phyloP scores from a whole-genome alignment of 371 early-diverging fungal genomes.

The Chytridium lagenaria region DNA sequence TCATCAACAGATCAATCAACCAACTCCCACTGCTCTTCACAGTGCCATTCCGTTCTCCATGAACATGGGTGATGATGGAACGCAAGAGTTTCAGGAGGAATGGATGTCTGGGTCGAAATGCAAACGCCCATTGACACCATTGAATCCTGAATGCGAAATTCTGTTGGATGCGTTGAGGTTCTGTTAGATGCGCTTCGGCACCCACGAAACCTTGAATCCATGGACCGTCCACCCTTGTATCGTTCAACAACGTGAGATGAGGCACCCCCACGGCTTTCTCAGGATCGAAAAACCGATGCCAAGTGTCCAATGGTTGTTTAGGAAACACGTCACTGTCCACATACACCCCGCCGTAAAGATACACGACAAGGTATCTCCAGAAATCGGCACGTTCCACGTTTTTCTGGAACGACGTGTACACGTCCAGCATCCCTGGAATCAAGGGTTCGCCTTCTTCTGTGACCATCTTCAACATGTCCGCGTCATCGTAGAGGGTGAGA shows the following conservation, averaged over 20 bases:
- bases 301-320: not conserved
- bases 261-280: not conserved
- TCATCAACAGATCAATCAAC: not conserved
- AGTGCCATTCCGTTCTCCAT: not conserved
- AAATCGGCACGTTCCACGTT: slow-evolving; percentile 15
- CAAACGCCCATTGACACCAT: slow-evolving; percentile 17
- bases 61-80: not conserved
- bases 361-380: slow-evolving; percentile 15
- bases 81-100: not conserved
- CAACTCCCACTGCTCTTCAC: not conserved
- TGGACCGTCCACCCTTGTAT: not conserved
- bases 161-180: not conserved
- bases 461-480: slow-evolving; percentile 4
- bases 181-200: slow-evolving; percentile 5
- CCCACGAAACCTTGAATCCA: slow-evolving; percentile 2
- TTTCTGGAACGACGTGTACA: not conserved
- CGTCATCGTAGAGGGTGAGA: slow-evolving; percentile 11
- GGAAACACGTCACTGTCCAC: slow-evolving; percentile 9
- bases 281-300: not conserved
- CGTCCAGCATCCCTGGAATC: not conserved
- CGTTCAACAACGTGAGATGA: not conserved
- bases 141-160: slow-evolving; percentile 1
- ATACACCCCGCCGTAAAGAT: slow-evolving; percentile 1
- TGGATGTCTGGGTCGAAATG: slow-evolving; percentile 1
- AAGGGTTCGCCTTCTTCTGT: not conserved